Conservation (phyloP, 2,329 filamentous ascomycete species). For the Scytalidium lignicola region DNA sequence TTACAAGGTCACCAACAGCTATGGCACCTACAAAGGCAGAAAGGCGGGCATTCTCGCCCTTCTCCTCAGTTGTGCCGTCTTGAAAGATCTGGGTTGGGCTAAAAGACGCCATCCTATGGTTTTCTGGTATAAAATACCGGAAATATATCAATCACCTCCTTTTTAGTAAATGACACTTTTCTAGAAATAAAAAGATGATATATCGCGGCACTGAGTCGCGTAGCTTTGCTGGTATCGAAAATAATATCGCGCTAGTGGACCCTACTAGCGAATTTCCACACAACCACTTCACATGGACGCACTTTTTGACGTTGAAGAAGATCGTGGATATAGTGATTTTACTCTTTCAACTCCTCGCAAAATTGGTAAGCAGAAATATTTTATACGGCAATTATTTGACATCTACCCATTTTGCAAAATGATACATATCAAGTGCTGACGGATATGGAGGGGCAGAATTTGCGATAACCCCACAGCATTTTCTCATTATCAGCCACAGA, state of each 20-base stretch:
- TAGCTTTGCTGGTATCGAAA: neutral
- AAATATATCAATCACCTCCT: neutral
- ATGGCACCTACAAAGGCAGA: slow-evolving; percentile 98
- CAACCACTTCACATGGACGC: neutral
- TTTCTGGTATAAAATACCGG: neutral
- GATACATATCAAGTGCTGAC: neutral
- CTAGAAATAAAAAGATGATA: neutral
- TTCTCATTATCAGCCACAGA: neutral
- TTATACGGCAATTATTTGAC: neutral
- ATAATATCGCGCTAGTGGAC: neutral
- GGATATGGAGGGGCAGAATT: neutral
- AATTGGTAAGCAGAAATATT: neutral
- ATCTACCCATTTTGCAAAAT: neutral
- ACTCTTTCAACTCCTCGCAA: neutral
- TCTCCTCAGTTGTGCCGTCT: slow-evolving; percentile 94
- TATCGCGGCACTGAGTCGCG: neutral
- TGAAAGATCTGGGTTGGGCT: slow-evolving; percentile 98
- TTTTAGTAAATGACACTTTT: neutral
- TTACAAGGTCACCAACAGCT: slow-evolving; percentile 93
- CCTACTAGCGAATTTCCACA: neutral
- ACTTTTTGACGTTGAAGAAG: neutral
- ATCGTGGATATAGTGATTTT: neutral
- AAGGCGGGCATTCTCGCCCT: slow-evolving; percentile 97
- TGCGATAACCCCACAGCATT: neutral
- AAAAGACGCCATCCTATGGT: slow-evolving; percentile 44